Evolutionary conservation across 768 basidiomycete species (phyloP).

Genomic region (Trametes sanguinea): DNA sequence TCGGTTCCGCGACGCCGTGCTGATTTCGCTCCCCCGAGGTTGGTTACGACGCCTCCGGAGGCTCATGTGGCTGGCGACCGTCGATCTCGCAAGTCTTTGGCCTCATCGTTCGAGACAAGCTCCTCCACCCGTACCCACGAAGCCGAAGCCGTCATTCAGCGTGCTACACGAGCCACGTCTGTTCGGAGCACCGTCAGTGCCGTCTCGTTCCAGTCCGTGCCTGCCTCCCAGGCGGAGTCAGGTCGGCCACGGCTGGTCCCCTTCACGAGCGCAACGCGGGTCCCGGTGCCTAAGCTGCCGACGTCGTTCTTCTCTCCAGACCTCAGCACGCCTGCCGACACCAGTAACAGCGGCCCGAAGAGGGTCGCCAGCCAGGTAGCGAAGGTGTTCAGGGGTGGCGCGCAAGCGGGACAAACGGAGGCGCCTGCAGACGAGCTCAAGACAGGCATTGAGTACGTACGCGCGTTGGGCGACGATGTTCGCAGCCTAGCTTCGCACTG

Average conservation of each 20-base stretch:
- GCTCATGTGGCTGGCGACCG: constrained; percentile 36
- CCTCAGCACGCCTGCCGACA: not conserved
- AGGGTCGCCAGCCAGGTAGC: constrained; percentile 65
- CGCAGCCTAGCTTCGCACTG: constrained; percentile 16
- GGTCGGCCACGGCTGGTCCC: constrained; percentile 64
- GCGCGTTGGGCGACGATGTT: constrained; percentile 61
- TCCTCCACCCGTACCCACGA: constrained; percentile 40
- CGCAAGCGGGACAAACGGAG: constrained; percentile 33
- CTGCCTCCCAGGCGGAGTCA: not conserved
- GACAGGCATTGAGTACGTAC: constrained; percentile 71
- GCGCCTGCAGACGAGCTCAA: constrained; percentile 62
- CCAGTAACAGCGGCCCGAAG: constrained; percentile 31
- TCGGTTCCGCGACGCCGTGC: constrained; percentile 69
- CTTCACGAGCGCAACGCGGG: constrained; percentile 67
- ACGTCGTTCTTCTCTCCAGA: constrained; percentile 26
- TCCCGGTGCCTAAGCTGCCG: constrained; percentile 58
- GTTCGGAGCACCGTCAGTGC: constrained; percentile 49
- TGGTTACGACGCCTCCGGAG: constrained; percentile 40
- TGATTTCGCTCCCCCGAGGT: constrained; percentile 66
- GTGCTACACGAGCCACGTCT: constrained; percentile 55
- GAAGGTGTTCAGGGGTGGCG: constrained; percentile 49
- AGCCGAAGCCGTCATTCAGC: constrained; percentile 47
- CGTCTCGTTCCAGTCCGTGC: constrained; percentile 35
- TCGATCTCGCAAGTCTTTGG: constrained; percentile 23
- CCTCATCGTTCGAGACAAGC: constrained; percentile 34